These are phyloP conservation scores for Aspergillus novoparasiticus DNA, from an alignment of 2,329 filamentous ascomycete genomes.

Conservation along the genomic window DNA sequence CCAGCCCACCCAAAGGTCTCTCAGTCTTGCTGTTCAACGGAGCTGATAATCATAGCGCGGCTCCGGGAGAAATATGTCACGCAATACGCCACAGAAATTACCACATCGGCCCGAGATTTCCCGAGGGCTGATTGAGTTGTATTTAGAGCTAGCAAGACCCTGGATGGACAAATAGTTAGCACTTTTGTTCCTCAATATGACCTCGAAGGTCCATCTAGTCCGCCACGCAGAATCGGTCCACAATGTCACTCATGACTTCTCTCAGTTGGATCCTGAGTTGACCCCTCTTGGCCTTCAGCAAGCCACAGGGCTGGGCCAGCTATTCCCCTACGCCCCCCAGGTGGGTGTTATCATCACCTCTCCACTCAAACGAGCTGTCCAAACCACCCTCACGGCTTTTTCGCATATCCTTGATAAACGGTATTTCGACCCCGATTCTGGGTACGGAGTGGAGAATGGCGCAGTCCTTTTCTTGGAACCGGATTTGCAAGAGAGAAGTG, in stretches of 20 bases:
- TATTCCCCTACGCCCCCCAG: conserved; percentile 11
- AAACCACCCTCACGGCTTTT: conserved; percentile 20
- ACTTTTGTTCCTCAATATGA: neutral
- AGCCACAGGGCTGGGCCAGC: conserved; percentile 8
- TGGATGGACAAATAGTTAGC: too few relatives aligned
- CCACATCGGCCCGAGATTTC: too few relatives aligned
- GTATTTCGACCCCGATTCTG: conserved; percentile 3
- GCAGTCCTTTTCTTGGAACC: too few relatives aligned
- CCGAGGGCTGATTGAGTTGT: too few relatives aligned
- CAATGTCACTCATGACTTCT: conserved; percentile 18
- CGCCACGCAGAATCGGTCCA: conserved; percentile 22
- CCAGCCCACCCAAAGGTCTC: too few relatives aligned
- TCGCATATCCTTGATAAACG: conserved; percentile 11
- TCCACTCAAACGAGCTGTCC: conserved; percentile 17
- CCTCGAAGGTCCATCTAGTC: conserved; percentile 14
- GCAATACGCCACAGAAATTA: too few relatives aligned
- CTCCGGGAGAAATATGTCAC: too few relatives aligned
- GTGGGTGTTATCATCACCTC: conserved; percentile 20
- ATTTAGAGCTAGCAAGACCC: too few relatives aligned
- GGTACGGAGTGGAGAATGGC: too few relatives aligned
- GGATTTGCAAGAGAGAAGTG: too few relatives aligned
- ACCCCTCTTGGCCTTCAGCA: conserved; percentile 19
- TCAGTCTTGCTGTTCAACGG: too few relatives aligned
- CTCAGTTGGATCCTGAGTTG: conserved; percentile 18
- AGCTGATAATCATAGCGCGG: too few relatives aligned